Percentiles rank a stretch among this genome's conserved stretches.
Evolutionary conservation across 2,329 filamentous ascomycete genomes (phyloP).

Genomic region (Claviceps sp.): DNA sequence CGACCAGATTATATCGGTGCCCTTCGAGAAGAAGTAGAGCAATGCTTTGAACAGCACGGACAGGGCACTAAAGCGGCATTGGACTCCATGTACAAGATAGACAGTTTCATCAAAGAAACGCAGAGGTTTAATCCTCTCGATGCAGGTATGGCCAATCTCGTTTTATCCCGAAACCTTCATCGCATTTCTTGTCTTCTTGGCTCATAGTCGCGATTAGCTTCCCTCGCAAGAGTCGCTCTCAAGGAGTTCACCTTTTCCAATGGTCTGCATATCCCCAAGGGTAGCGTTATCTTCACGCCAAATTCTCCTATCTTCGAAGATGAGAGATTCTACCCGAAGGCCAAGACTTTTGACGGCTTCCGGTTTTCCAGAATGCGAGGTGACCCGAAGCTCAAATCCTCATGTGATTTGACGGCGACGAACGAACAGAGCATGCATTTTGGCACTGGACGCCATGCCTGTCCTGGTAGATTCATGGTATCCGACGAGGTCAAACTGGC

Average conservation of each 20-base stretch:
- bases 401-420: conserved; percentile 5
- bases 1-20: conserved; percentile 5
- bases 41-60: conserved; percentile 6
- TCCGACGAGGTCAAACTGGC: conserved; percentile 8
- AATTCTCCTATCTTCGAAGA: conserved; percentile 7
- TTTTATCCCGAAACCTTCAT: too few species aligned
- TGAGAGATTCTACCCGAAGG: conserved; percentile 5
- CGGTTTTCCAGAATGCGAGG: conserved; percentile 7
- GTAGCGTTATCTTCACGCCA: conserved; percentile 7
- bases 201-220: background rate
- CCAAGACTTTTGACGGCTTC: conserved; percentile 6
- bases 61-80: conserved; percentile 4
- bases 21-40: conserved; percentile 6
- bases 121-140: conserved; percentile 8
- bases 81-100: conserved; percentile 7
- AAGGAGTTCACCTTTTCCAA: conserved; percentile 9
- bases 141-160: conserved; percentile 1
- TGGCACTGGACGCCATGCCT: conserved; percentile 7
- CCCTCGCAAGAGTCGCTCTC: conserved; percentile 6
- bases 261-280: conserved; percentile 6
- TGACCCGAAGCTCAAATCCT: conserved; percentile 2
- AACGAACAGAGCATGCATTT: conserved; percentile 9
- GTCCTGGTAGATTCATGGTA: conserved; percentile 8
- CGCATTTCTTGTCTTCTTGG: too few species aligned
- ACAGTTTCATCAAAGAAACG: conserved; percentile 11